A percentile compares a stretch with the other conserved stretches of the same genome.
Conservation (phyloP, 2,329 filamentous ascomycete species). For the Stagonosporopsis tanaceti region DNA sequence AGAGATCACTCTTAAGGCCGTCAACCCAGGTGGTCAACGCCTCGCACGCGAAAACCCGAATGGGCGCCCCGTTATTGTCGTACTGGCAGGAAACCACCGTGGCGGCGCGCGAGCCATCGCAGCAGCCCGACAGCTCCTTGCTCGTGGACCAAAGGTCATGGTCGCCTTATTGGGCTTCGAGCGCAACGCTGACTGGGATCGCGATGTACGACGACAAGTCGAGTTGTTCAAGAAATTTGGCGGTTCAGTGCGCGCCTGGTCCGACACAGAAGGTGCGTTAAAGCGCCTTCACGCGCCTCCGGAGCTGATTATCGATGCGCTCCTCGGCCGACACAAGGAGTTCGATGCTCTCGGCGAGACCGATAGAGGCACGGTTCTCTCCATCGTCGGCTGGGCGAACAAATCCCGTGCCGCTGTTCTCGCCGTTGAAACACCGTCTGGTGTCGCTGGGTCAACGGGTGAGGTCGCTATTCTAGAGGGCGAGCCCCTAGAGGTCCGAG, state of each 20-base stretch:
- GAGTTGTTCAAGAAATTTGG: constrained; percentile 85
- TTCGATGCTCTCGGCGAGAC: constrained; percentile 88
- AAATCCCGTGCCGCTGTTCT: constrained; percentile 82
- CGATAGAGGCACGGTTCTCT: constrained; percentile 83
- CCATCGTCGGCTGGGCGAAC: constrained; percentile 94
- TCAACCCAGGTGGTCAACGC: constrained; percentile 67
- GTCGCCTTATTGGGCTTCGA: constrained; percentile 87
- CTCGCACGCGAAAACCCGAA: constrained; percentile 57
- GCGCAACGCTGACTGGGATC: constrained; percentile 79
- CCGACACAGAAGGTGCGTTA: constrained; percentile 62
- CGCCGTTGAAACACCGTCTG: constrained; percentile 89
- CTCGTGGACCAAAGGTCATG: constrained; percentile 81
- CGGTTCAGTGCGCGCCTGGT: constrained; percentile 72
- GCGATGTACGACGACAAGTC: constrained; percentile 81
- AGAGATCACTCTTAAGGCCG: constrained; percentile 76
- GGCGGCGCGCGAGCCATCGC: constrained; percentile 85
- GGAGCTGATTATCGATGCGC: constrained; percentile 85
- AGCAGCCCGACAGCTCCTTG: constrained; percentile 84
- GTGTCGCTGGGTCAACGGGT: constrained; percentile 78
- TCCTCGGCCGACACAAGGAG: constrained; percentile 84
- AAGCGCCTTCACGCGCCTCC: constrained; percentile 69
- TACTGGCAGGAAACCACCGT: constrained; percentile 95
- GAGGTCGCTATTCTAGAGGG: constrained; percentile 71
- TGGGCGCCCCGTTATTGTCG: constrained; percentile 67
- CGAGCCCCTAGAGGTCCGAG: constrained; percentile 78